Evolutionary conservation across 306 rosid genomes (phyloP), one percentile per base, ranked within the genome.

Genomic region (Psophocarpus tetragonolobus): DNA sequence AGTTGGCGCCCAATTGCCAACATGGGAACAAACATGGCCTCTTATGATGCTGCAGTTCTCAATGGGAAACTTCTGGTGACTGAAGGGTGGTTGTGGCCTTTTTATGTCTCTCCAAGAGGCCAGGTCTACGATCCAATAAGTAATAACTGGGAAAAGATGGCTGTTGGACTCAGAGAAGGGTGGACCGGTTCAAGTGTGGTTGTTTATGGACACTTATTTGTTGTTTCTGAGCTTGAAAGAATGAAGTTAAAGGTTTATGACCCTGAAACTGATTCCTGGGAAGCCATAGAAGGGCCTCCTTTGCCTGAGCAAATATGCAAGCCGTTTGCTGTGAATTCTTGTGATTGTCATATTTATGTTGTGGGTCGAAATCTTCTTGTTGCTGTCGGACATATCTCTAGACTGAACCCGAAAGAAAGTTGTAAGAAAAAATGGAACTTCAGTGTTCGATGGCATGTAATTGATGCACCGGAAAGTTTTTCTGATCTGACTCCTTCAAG

Each of bases 81-180:
- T 0, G 99, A 95, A 83, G 98, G 98, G 35, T 95, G 98, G 98
- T 82, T 91, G 70, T 95, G 98, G 99, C 99, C 99, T 11, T 95
- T 95, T 84, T 85, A 84, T 88, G 96, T 92, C 60, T 88, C 97
- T 80, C 97, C 97, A 0, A 87, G 99, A 83, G 99, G 99, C 39
- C 99, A 89, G 44, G 92, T 95, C 56, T 95, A 95, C 27, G 97
- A 95, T 73, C 99, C 99, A 0, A 86, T 71, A 81, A 87, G 93
- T 4, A 81, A 92, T 71, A 83, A 54, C 64, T 95, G 99, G 99
- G 97, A 92, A 78, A 85, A 81, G 11, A 95, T 95, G 99, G 87
- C 97, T 27, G 93, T 71, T 79, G 97, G 97, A 45, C 87, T 95
- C 51, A 91, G 96, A 84, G 99, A 95, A 86, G 99, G 99, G 54